Conservation (phyloP, 2,329 filamentous ascomycete species). For the Aspergillus sp. region DNA sequence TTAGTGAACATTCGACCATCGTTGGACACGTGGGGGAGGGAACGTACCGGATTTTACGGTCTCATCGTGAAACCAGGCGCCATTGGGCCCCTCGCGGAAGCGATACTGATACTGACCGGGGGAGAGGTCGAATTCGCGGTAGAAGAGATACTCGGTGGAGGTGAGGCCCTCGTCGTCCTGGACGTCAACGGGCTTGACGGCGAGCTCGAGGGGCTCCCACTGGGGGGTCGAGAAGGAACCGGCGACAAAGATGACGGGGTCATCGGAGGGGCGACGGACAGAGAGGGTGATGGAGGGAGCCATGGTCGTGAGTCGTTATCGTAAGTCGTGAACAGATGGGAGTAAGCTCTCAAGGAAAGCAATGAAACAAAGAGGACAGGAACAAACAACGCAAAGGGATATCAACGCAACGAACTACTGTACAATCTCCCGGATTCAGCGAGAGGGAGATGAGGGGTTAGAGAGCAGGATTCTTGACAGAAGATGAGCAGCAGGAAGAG, state of each 20-base stretch:
- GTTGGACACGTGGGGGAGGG: not conserved
- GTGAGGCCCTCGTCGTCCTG: slow-evolving; percentile 15
- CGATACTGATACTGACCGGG: slow-evolving; percentile 26
- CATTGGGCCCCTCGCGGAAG: slow-evolving; percentile 23
- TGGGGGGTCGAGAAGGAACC: slow-evolving; percentile 28
- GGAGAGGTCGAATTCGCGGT: slow-evolving; percentile 15
- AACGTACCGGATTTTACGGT: slow-evolving; percentile 25
- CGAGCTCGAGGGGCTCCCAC: slow-evolving; percentile 27
- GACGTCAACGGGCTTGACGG: slow-evolving; percentile 18
- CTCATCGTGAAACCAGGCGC: slow-evolving; percentile 27
- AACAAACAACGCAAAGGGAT: not conserved
- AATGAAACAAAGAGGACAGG: not conserved
- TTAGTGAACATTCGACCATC: slow-evolving; percentile 1
- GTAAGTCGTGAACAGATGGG: slow-evolving; percentile 18
- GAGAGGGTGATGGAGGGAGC: slow-evolving; percentile 25
- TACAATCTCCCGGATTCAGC: too few species aligned
- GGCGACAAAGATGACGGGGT: slow-evolving; percentile 25
- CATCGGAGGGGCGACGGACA: slow-evolving; percentile 23
- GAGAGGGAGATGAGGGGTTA: too few species aligned
- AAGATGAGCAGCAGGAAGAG: too few species aligned
- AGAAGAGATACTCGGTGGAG: slow-evolving; percentile 22
- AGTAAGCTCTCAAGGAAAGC: slow-evolving; percentile 9
- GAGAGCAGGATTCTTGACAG: too few species aligned
- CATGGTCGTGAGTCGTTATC: slow-evolving; percentile 24
- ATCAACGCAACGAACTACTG: too few species aligned